Percentiles rank a stretch among this genome's conserved stretches.
Conservation (phyloP, 768 basidiomycete genomes). For the Xerocomellus dryophilus region DNA sequence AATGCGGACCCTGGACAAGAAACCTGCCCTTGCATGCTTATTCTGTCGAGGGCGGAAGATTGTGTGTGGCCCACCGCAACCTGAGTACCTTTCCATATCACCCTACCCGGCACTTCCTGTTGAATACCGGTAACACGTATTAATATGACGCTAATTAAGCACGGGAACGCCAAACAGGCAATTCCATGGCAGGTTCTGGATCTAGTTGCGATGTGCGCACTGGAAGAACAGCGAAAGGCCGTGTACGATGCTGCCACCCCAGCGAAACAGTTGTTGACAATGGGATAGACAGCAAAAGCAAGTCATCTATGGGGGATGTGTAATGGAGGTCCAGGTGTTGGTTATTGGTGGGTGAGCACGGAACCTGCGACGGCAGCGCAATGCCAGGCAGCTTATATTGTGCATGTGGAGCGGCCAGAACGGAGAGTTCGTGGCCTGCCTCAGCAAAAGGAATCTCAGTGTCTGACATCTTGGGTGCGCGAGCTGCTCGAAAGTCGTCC, state of each 20-base stretch:
- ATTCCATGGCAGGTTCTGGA: slow-evolving; percentile 33
- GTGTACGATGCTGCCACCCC: slow-evolving; percentile 3
- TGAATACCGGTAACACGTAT: neutral
- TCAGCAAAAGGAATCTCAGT: neutral
- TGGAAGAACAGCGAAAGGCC: slow-evolving; percentile 20
- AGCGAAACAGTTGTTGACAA: neutral
- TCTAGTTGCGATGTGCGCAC: slow-evolving; percentile 33
- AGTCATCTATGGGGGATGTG: neutral
- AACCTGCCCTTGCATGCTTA: no score
- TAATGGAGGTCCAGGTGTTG: neutral
- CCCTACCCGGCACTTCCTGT: no score
- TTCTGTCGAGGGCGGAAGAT: no score
- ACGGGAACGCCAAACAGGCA: slow-evolving; percentile 15
- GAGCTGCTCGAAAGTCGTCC: slow-evolving; percentile 12
- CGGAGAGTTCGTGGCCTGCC: slow-evolving; percentile 17
- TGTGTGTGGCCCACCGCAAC: no score
- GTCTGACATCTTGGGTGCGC: neutral
- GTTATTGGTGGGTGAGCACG: neutral
- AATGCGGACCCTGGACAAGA: no score
- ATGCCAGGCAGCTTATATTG: neutral
- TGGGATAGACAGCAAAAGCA: neutral
- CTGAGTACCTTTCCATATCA: no score
- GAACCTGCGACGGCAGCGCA: neutral
- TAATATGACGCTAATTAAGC: neutral
- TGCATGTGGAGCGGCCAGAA: neutral